These are phyloP conservation scores for Macrocybe gigantea DNA, from an alignment of 768 basidiomycete species.

Conservation along the genomic window DNA sequence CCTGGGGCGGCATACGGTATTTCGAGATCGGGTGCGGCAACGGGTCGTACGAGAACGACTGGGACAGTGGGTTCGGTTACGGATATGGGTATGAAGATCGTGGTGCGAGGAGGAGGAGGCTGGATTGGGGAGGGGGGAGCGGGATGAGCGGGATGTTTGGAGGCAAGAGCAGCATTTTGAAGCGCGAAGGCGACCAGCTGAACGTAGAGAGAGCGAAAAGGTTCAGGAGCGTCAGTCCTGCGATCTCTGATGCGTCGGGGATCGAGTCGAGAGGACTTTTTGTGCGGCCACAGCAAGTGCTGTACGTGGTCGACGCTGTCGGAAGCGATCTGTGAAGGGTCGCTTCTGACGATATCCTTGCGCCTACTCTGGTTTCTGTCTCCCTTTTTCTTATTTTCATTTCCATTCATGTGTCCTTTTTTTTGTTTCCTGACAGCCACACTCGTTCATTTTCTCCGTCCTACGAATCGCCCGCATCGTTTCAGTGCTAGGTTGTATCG, in stretches of 20 bases:
- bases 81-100: slow-evolving; percentile 43
- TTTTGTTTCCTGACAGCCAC: too few relatives aligned
- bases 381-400: background rate
- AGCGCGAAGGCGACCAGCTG: slow-evolving; percentile 37
- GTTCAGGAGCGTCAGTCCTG: slow-evolving; percentile 70
- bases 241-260: slow-evolving; percentile 44
- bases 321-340: slow-evolving; percentile 50
- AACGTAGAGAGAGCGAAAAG: slow-evolving; percentile 56
- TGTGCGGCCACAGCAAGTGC: slow-evolving; percentile 79
- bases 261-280: slow-evolving; percentile 70
- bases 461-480: too few relatives aligned
- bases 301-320: slow-evolving; percentile 83
- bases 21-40: slow-evolving; percentile 61
- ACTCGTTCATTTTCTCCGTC: too few relatives aligned
- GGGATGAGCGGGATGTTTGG: slow-evolving; percentile 15
- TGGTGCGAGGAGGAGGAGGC: slow-evolving; percentile 37
- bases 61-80: slow-evolving; percentile 29
- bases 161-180: slow-evolving; percentile 25
- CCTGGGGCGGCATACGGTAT: slow-evolving; percentile 76
- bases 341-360: slow-evolving; percentile 1
- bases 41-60: slow-evolving; percentile 35
- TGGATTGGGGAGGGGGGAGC: slow-evolving; percentile 28
- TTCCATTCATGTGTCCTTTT: too few relatives aligned
- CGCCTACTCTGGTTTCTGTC: background rate
- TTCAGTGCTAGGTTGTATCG: too few relatives aligned